A percentile compares a stretch with the other conserved stretches of the same genome.
Conservation (phyloP, 1,284 basidiomycete genomes). For the Cutaneotrichosporon cutaneum region DNA sequence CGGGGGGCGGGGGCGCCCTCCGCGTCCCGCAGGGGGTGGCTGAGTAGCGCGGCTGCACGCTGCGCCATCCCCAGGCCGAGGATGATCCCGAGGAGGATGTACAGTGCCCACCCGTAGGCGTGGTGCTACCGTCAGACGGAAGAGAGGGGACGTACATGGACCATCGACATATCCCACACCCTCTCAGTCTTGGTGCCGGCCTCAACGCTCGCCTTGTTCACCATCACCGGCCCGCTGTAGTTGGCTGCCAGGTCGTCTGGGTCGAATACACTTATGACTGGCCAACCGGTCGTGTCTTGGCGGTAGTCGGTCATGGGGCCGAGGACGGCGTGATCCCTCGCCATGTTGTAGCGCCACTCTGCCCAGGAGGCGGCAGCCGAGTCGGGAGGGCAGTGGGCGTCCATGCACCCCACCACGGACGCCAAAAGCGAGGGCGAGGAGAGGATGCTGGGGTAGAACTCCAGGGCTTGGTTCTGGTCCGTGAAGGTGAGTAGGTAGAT, state of each 20-base stretch:
- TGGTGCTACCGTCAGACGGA: conserved; percentile 18
- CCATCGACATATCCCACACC: neutral
- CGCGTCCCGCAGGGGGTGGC: neutral
- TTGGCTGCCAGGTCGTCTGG: neutral
- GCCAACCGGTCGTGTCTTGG: too few species aligned
- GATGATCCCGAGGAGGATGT: conserved; percentile 25
- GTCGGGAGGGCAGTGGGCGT: conserved; percentile 20
- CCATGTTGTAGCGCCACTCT: neutral
- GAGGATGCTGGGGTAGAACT: too few species aligned
- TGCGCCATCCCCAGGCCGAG: conserved; percentile 25
- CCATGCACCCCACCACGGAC: conserved; percentile 24
- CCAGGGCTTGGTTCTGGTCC: too few species aligned
- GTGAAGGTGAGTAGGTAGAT: too few species aligned
- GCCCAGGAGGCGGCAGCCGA: conserved; percentile 7
- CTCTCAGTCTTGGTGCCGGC: neutral
- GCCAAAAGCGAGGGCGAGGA: conserved; percentile 9
- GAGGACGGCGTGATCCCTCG: neutral
- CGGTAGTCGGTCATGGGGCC: too few species aligned
- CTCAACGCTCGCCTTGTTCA: neutral
- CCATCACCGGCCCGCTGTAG: neutral
- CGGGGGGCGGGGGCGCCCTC: conserved; percentile 3
- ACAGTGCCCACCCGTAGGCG: conserved; percentile 30
- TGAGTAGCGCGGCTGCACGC: neutral
- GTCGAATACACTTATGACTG: too few species aligned
- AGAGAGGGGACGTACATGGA: neutral